Evolutionary conservation across 495 filamentous ascomycete genomes (phyloP).

Genomic region (Tuber magnatum): DNA sequence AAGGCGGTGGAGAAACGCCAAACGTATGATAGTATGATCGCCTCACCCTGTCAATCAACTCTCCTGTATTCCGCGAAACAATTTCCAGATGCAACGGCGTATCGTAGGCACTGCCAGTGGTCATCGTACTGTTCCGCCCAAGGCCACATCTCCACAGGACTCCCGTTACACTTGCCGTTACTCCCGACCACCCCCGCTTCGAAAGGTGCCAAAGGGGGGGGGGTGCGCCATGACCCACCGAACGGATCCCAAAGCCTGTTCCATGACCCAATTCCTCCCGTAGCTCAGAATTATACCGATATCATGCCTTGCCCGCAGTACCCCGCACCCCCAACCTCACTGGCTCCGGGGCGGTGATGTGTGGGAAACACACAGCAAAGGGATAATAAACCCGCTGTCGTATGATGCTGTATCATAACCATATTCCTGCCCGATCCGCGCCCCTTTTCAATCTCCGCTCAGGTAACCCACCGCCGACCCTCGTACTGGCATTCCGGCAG

Average conservation of each 20-base stretch:
- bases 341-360: background rate
- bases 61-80: background rate
- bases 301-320: background rate
- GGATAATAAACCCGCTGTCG: background rate
- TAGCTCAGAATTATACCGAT: background rate
- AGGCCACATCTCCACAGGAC: background rate
- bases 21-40: background rate
- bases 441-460: background rate
- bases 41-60: background rate
- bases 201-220: background rate
- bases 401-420: no score
- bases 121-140: background rate
- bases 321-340: background rate
- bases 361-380: background rate
- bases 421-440: background rate
- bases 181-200: background rate
- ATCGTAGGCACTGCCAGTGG: background rate
- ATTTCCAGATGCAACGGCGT: background rate
- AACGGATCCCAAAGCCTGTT: background rate
- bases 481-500: background rate
- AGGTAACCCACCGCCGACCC: background rate
- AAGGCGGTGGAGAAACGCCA: background rate
- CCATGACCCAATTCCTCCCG: background rate
- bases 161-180: background rate
- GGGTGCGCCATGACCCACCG: background rate